phyloP scores from a whole-genome alignment of 352 stramenopile species.

The Pythium volutum region DNA sequence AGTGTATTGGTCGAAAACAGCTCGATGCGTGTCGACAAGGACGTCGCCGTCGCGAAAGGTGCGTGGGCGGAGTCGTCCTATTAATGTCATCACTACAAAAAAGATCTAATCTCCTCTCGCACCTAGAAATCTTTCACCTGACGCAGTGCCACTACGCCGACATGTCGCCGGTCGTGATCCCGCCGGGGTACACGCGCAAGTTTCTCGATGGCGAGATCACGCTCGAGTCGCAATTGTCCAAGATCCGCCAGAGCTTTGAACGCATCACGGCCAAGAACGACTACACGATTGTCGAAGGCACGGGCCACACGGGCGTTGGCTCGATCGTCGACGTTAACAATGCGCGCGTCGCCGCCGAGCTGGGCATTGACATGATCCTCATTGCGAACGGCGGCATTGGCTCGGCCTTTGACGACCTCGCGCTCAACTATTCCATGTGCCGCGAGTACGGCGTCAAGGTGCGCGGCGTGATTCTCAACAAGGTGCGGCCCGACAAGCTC shows the following conservation, averaged over 20 bases:
- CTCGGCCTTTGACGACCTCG: conserved; percentile 91
- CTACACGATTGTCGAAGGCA: conserved; percentile 83
- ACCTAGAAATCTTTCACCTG: conserved; percentile 92
- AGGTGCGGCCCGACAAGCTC: conserved; percentile 82
- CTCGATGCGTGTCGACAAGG: conserved; percentile 89
- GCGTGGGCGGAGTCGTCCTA: conserved; percentile 18
- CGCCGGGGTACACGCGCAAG: conserved; percentile 93
- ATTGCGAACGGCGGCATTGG: conserved; percentile 96
- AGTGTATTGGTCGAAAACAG: conserved; percentile 68
- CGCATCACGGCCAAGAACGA: conserved; percentile 61
- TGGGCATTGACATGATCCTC: conserved; percentile 93
- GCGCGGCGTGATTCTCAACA: conserved; percentile 96
- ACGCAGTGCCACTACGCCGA: conserved; percentile 90
- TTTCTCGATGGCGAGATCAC: conserved; percentile 93
- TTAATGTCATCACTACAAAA: background rate
- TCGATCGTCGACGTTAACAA: conserved; percentile 97
- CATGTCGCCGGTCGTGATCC: conserved; percentile 97
- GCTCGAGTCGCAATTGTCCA: conserved; percentile 62
- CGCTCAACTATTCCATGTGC: conserved; percentile 93
- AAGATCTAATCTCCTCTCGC: conserved; percentile 24
- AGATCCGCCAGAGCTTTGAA: conserved; percentile 71
- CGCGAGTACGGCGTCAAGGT: conserved; percentile 91
- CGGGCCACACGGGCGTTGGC: conserved; percentile 94
- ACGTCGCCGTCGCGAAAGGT: conserved; percentile 89
- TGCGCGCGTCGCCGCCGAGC: conserved; percentile 89